A percentile compares a stretch with the other conserved stretches of the same genome.
These are phyloP conservation scores for Suillus clintonianus DNA, from an alignment of 768 basidiomycete species.

Conservation along the genomic window DNA sequence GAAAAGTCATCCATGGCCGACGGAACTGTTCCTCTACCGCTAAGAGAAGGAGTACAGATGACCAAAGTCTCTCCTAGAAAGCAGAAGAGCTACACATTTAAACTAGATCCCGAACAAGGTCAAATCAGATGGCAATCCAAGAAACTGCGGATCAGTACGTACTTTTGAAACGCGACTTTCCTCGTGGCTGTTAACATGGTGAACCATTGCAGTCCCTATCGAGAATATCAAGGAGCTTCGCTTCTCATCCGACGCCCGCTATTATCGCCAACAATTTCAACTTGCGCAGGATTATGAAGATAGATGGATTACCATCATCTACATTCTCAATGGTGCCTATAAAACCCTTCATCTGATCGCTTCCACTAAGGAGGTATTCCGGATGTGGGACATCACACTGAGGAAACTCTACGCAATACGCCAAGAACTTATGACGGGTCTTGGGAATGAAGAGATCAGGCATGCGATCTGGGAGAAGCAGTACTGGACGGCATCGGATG, in stretches of 20 bases:
- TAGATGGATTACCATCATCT: slow-evolving; percentile 85
- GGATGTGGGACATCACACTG: slow-evolving; percentile 66
- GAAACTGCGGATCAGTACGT: slow-evolving; percentile 64
- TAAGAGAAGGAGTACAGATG: slow-evolving; percentile 72
- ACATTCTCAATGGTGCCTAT: slow-evolving; percentile 73
- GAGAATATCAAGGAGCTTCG: slow-evolving; percentile 88
- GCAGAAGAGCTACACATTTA: slow-evolving; percentile 69
- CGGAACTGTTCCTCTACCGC: slow-evolving; percentile 53
- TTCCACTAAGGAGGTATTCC: slow-evolving; percentile 58
- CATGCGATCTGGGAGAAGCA: slow-evolving; percentile 78
- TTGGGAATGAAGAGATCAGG: slow-evolving; percentile 62
- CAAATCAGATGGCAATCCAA: slow-evolving; percentile 80
- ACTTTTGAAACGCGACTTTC: neutral
- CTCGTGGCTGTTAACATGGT: neutral
- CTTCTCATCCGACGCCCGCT: slow-evolving; percentile 65
- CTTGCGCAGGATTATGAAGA: slow-evolving; percentile 61
- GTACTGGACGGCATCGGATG: slow-evolving; percentile 78
- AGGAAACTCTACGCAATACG: slow-evolving; percentile 64
- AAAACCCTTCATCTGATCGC: slow-evolving; percentile 88
- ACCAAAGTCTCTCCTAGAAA: slow-evolving; percentile 82
- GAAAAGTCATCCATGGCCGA: slow-evolving; percentile 29
- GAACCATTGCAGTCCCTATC: slow-evolving; percentile 62
- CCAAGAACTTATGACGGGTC: slow-evolving; percentile 68
- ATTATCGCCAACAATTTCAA: slow-evolving; percentile 72
- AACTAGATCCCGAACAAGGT: slow-evolving; percentile 78